These are phyloP conservation scores for Exophiala calicioides DNA, from an alignment of 2,329 filamentous ascomycete genomes.

Conservation along the genomic window DNA sequence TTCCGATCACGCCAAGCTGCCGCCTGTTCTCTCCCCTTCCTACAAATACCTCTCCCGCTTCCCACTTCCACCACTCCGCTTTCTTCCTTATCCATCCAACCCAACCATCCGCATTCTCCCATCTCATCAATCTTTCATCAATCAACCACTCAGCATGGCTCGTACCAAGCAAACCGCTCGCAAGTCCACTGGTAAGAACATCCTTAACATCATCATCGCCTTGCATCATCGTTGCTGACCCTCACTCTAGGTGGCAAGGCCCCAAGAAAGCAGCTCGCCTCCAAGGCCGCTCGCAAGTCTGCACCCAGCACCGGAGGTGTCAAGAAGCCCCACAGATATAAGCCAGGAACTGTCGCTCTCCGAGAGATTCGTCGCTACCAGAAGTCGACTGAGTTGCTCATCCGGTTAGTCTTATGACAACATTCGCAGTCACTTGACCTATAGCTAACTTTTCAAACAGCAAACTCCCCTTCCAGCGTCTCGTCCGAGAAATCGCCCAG, in stretches of 20 bases:
- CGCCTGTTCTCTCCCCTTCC: slow-evolving; percentile 28
- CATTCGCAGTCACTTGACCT: slow-evolving; percentile 75
- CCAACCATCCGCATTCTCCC: slow-evolving; percentile 30
- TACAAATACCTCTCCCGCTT: slow-evolving; percentile 30
- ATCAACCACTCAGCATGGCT: slow-evolving; percentile 45
- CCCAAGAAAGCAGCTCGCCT: slow-evolving; percentile 93
- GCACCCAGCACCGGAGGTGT: slow-evolving; percentile 95
- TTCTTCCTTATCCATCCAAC: slow-evolving; percentile 35
- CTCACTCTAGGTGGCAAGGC: slow-evolving; percentile 62
- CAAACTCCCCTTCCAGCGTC: slow-evolving; percentile 96
- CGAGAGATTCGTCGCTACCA: slow-evolving; percentile 99
- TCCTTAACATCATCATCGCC: slow-evolving; percentile 5
- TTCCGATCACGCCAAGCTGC: slow-evolving; percentile 28
- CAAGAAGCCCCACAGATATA: slow-evolving; percentile 92
- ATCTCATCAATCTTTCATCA: slow-evolving; percentile 24
- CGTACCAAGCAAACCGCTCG: slow-evolving; percentile 56
- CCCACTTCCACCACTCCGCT: slow-evolving; percentile 27
- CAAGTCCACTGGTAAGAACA: slow-evolving; percentile 41
- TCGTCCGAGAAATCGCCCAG: slow-evolving; percentile 95
- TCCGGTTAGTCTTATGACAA: slow-evolving; percentile 55
- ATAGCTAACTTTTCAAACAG: slow-evolving; percentile 87
- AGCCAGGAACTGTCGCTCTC: slow-evolving; percentile 92
- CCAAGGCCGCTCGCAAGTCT: slow-evolving; percentile 98
- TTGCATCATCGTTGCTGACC: slow-evolving; percentile 26
- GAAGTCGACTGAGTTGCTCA: slow-evolving; percentile 92